Evolutionary conservation across 441 rosid species (phyloP), one percentile per base, ranked within the genome.

Genomic region (Hypseocharis bilobata): DNA sequence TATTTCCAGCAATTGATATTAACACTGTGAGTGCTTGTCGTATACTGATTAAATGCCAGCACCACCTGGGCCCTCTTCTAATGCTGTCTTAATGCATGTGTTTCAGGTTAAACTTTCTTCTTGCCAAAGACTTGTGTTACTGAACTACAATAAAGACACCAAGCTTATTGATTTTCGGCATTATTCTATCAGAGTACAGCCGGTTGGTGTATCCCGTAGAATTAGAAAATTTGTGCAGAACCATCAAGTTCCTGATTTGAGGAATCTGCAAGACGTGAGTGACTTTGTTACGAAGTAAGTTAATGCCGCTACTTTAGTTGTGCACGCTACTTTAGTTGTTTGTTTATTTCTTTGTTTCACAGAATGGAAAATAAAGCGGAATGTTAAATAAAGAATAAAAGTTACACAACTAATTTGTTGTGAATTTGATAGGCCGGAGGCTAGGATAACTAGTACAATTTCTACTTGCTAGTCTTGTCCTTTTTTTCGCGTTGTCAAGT

Each of bases 201-300:
- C 96, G 42, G 88, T 90, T 60, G 96, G 97, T 58, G 89, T 93
- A 56, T 86, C 95, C 25, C 90, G 88, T 32, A 87, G 97, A 75
- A 78, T 93, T 64, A 85, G 97, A 76, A 93, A 87, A 66, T 87
- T 88, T 68, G 97, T 87, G 69, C 96, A 88, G 75, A 91, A 78
- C 70, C 97, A 86, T 74, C 85, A 86, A 74, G 95, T 86, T 52
- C 97, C 96, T n/a, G 87, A 93, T 82, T 90, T 93, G 67, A 84
- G 98, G 71, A 82, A 84, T 70, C 88, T 90, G 58, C 93, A 86
- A 75, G 97, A 88, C 57, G 91, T 91, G 70, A 88, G 98, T 68
- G 95, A 88, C 74, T 93, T 83, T 72, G 78, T 93, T 57, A 87
- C 91, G 2, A 88, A 82, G 98, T 92, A 84, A 85, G 91, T n/a